Base-by-base conservation (phyloP, 176 grass and related monocot species). In the Miscanthus lutarioriparius region DNA sequence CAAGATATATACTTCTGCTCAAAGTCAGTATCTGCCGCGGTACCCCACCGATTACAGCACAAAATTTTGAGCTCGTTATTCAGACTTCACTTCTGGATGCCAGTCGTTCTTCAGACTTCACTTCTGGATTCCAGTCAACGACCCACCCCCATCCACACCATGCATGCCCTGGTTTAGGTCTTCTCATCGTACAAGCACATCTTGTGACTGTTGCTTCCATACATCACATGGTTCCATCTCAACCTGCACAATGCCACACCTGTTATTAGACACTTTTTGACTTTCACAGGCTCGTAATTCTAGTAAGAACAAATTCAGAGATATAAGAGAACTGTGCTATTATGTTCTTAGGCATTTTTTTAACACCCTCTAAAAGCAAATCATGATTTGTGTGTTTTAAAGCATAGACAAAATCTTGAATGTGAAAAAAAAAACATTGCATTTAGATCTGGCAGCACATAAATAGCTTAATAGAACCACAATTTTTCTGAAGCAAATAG, bases 131-230 rank as follows among this genome's bases (percentile, higher is more conserved):
- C 2, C 40, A 73, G 4, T 7, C 4, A 43, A 39, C 7, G 10
- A 2, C 2, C 30, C 40, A 72, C 22, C 38, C 38, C 13, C 2
- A 64, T 72, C 39, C 1, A 15, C 67, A 83, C 7, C 3, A 66
- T 6, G 4, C 38, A 83, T 40, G 40, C 56, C 2, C 70, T 4
- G 7, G 26, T 37, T 22, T 11, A 67, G 25, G 58, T 33, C 71
- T 58, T 75, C 68, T 91, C 81, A 89, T 53, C 82, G 66, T n/a
- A 75, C 81, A 86, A 86, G 86, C 79, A 93, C 78, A 43, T 91
- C 91, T 20, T 86, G 91, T 15, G 91, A 95, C 51, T 91, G 91
- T 59, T 98, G 91, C 77, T 95, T 93, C 95, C 92, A 95, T 43
- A 95, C 59, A 80, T 95, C 91, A 76, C 94, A 93, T 8, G 91